Evolutionary conservation across 495 filamentous ascomycete genomes (phyloP).

Genomic region (Neurospora discreta): DNA sequence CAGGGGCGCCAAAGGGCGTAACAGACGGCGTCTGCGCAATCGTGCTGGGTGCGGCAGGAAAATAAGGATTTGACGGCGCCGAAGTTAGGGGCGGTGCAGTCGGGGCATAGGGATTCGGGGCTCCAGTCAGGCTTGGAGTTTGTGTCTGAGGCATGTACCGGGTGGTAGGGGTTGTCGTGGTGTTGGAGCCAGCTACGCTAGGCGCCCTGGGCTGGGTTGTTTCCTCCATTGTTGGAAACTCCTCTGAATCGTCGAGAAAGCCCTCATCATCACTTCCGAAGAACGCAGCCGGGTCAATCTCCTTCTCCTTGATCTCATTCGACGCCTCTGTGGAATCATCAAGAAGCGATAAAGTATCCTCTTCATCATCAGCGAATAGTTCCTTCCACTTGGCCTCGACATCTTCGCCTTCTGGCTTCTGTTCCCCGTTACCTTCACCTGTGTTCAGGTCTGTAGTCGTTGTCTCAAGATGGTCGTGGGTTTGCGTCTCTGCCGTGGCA

Average conservation of each 20-base stretch:
- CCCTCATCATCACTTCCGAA: slow-evolving; percentile 65
- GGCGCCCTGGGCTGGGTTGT: slow-evolving; percentile 6
- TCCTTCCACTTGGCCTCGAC: slow-evolving; percentile 75
- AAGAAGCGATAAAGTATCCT: slow-evolving; percentile 51
- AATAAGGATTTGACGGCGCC: slow-evolving; percentile 25
- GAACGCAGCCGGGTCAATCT: slow-evolving; percentile 44
- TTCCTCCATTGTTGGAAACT: slow-evolving; percentile 11
- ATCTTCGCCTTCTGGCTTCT: slow-evolving; percentile 27
- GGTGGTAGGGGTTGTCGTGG: slow-evolving; percentile 2
- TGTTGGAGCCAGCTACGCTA: not conserved
- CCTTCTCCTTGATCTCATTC: slow-evolving; percentile 26
- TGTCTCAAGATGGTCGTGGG: not conserved
- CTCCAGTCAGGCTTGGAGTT: not conserved
- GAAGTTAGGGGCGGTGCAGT: slow-evolving; percentile 15
- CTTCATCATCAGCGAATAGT: slow-evolving; percentile 67
- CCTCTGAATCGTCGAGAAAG: slow-evolving; percentile 50
- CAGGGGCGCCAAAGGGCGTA: slow-evolving; percentile 22
- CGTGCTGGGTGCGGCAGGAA: slow-evolving; percentile 13
- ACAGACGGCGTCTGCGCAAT: slow-evolving; percentile 17
- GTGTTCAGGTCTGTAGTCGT: not conserved
- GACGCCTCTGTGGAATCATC: slow-evolving; percentile 17
- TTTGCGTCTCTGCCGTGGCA: slow-evolving; percentile 1
- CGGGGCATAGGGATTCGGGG: slow-evolving; percentile 15
- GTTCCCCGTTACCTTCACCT: slow-evolving; percentile 7
- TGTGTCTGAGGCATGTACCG: slow-evolving; percentile 25